These are phyloP conservation scores for Suillus americanus DNA, from an alignment of 768 basidiomycete genomes.

Conservation along the genomic window DNA sequence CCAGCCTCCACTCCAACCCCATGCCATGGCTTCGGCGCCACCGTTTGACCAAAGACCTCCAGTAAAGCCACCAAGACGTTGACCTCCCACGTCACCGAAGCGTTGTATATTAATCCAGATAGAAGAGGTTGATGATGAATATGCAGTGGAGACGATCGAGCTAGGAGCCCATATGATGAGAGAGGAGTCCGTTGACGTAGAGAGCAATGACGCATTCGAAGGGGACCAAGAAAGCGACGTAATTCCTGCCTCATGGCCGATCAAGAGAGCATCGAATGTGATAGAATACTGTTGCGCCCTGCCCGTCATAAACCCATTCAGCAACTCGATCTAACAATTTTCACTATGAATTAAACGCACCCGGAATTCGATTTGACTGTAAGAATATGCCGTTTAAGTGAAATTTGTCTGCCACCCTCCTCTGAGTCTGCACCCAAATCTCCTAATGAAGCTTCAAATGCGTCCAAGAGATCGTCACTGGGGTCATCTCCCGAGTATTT, in stretches of 20 bases:
- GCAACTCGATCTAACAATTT: not conserved
- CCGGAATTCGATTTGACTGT: constrained; percentile 53
- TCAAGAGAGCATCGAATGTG: constrained; percentile 88
- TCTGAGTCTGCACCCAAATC: constrained; percentile 63
- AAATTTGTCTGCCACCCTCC: constrained; percentile 84
- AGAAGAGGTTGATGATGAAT: constrained; percentile 43
- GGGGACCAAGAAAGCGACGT: constrained; percentile 88
- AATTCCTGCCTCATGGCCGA: constrained; percentile 95
- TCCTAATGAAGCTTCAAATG: constrained; percentile 81
- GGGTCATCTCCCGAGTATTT: constrained; percentile 30
- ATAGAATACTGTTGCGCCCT: constrained; percentile 65
- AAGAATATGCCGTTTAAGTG: constrained; percentile 81
- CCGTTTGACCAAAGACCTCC: constrained; percentile 78
- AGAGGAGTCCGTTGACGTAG: constrained; percentile 93
- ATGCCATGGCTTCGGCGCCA: constrained; percentile 69
- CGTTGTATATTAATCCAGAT: constrained; percentile 91
- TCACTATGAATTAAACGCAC: constrained; percentile 28
- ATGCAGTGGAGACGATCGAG: constrained; percentile 36
- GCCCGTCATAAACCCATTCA: constrained; percentile 7
- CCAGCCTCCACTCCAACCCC: constrained; percentile 96
- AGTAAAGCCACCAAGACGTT: constrained; percentile 89
- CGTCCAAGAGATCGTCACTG: constrained; percentile 79
- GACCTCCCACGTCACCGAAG: constrained; percentile 93
- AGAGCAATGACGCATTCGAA: constrained; percentile 58
- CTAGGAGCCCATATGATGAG: constrained; percentile 93